phyloP scores from a whole-genome alignment of 2,329 filamentous ascomycete species.

The Claviceps spartinae region DNA sequence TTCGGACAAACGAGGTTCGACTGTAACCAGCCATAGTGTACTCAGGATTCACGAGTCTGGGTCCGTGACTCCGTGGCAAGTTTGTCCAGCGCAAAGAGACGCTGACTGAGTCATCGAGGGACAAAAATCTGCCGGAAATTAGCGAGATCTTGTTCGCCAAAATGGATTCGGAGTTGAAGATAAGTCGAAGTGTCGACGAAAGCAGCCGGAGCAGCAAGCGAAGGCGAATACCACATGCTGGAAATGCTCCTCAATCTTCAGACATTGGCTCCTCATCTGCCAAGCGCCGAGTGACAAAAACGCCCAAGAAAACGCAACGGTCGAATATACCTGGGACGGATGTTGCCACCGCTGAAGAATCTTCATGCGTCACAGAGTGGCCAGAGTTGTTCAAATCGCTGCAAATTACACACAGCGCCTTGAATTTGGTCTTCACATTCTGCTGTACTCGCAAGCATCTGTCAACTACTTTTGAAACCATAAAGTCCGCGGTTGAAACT shows the following conservation, averaged over 20 bases:
- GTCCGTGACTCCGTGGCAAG: background rate
- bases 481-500: slow-evolving; percentile 70
- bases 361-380: slow-evolving; percentile 39
- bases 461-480: slow-evolving; percentile 80
- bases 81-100: background rate
- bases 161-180: background rate
- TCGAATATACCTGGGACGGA: background rate
- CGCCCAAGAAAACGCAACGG: background rate
- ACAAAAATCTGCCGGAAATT: background rate
- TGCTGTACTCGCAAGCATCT: slow-evolving; percentile 87
- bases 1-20: no score
- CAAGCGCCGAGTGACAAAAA: background rate
- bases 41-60: no score
- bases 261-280: background rate
- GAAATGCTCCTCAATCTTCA: background rate
- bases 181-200: background rate
- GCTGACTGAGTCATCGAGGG: background rate
- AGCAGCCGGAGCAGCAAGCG: background rate
- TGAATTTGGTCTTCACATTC: slow-evolving; percentile 92
- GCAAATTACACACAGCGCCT: slow-evolving; percentile 63
- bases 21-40: no score
- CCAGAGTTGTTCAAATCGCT: slow-evolving; percentile 60
- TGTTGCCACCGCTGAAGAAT: background rate
- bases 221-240: background rate
- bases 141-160: background rate